These are phyloP conservation scores for Sicyos edulis DNA, from an alignment of 306 rosid genomes.

Conservation along the genomic window DNA sequence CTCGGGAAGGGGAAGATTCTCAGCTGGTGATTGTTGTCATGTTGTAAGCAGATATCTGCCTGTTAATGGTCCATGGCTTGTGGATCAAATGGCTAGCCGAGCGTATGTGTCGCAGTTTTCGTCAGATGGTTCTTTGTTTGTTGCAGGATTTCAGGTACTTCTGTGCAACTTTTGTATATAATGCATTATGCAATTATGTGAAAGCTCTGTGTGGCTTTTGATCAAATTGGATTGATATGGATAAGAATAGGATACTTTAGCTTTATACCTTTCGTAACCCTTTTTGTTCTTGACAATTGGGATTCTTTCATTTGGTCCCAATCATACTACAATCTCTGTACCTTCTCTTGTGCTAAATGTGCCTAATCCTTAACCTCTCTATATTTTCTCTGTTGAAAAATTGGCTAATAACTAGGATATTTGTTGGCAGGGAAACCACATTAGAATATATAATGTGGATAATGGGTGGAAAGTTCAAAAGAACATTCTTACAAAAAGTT, in stretches of 20 bases:
- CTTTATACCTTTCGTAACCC: not conserved
- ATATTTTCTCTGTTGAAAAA: too few relatives aligned
- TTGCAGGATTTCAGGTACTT: slow-evolving; percentile 85
- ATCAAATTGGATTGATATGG: not conserved
- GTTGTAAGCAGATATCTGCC: slow-evolving; percentile 83
- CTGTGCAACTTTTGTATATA: not conserved
- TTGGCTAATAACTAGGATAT: too few relatives aligned
- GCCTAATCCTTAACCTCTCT: too few relatives aligned
- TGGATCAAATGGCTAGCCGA: slow-evolving; percentile 65
- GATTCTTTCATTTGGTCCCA: not conserved
- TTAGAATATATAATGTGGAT: too few relatives aligned
- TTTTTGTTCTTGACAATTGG: too few relatives aligned
- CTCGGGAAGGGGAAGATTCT: slow-evolving; percentile 84
- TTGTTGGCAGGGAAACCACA: too few relatives aligned
- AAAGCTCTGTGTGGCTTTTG: not conserved
- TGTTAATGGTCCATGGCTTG: slow-evolving; percentile 75
- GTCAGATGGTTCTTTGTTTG: slow-evolving; percentile 76
- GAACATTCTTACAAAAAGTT: too few relatives aligned
- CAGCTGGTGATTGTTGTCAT: slow-evolving; percentile 83
- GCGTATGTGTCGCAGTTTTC: slow-evolving; percentile 93
- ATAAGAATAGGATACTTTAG: not conserved
- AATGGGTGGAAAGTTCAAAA: too few relatives aligned
- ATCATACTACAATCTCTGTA: not conserved
- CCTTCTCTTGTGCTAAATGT: too few relatives aligned
- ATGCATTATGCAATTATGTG: not conserved